phyloP scores from a whole-genome alignment of 2,329 filamentous ascomycete genomes.

The Hypomyces perniciosus region DNA sequence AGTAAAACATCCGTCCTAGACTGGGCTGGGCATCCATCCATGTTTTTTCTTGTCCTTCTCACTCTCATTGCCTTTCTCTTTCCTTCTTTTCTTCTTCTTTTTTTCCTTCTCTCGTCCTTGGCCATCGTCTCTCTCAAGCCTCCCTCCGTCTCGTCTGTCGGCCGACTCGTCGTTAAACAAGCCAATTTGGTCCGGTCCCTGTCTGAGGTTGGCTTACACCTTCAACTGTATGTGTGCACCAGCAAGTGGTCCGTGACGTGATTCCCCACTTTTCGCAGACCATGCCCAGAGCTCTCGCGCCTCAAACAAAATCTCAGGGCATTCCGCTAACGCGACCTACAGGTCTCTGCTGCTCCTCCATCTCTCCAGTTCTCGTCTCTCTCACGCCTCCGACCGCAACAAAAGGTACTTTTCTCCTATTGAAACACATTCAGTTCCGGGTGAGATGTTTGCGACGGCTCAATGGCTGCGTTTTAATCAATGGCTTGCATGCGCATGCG shows the following conservation, averaged over 20 bases:
- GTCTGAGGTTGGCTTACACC: too few species aligned
- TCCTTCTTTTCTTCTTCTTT: conserved; percentile 5
- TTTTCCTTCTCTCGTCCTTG: conserved; percentile 6
- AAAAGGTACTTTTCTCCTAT: conserved; percentile 4
- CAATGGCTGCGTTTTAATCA: too few species aligned
- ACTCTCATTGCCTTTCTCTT: neutral
- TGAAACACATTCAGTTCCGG: too few species aligned
- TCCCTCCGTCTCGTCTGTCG: conserved; percentile 4
- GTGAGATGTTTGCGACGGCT: too few species aligned
- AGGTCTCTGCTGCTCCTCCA: conserved; percentile 6
- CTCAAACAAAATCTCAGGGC: conserved; percentile 21
- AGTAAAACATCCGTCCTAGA: too few species aligned
- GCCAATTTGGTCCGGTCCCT: neutral
- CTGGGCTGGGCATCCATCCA: neutral
- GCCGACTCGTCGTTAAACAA: conserved; percentile 2
- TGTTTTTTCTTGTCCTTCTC: conserved; percentile 4
- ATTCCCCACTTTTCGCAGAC: conserved; percentile 14
- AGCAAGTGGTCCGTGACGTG: conserved; percentile 19
- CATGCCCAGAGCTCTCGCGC: conserved; percentile 11
- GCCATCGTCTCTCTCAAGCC: neutral
- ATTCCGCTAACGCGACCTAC: conserved; percentile 19
- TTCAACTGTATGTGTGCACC: conserved; percentile 1
- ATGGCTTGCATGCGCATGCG: too few species aligned
- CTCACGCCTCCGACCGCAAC: conserved; percentile 5
- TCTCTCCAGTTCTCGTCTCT: neutral